Base-by-base conservation (phyloP, 1,139 yeast genomes). In the Pichia sp. region DNA sequence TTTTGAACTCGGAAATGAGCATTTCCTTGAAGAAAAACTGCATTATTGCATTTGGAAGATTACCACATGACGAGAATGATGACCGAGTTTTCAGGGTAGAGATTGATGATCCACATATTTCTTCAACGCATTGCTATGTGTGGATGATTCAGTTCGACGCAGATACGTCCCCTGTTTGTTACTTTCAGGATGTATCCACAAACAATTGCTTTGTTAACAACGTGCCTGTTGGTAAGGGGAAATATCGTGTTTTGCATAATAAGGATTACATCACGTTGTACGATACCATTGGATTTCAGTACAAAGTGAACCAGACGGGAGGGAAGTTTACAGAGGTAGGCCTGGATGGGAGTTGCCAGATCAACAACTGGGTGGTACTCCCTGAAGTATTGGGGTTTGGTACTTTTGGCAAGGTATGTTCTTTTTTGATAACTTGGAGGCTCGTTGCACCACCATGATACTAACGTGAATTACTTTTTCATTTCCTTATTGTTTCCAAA, bases 31-130 rank as follows among this genome's bases (percentile, higher is more conserved):
- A 75, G 57, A 74, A 76, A 46, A 92, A 89, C 69, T 80, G 80
- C 57, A 82, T 92, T 49, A 71, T 91, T 50, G 78, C 93, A 61
- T 80, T 83, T 53, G 83, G 84, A 47, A 75, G 84, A 14, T 36
- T 45, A 56, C 68, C 85, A n/a, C 75, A 73, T 58, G 70, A 38
- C 9, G 36, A 72, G 38, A 93, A 87, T 59, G 81, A 84, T 24
- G 84, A 10, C 1, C 31, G 56, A 7, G 60, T 57, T 14, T 40
- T 20, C 17, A 55, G 59, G 29, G 51, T 54, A 43, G 57, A 56
- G 5, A 44, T 63, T 7, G 52, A 56, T 6, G 53, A 61, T 49
- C 54, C 56, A 12, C 58, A 53, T 20, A 53, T 66, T 9, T 61
- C 65, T 5, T 27, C 57, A 2, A 58, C 61, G 3, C 69, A 66